phyloP scores from a whole-genome alignment of 306 rosid genomes.

The Vigna unguiculata region DNA sequence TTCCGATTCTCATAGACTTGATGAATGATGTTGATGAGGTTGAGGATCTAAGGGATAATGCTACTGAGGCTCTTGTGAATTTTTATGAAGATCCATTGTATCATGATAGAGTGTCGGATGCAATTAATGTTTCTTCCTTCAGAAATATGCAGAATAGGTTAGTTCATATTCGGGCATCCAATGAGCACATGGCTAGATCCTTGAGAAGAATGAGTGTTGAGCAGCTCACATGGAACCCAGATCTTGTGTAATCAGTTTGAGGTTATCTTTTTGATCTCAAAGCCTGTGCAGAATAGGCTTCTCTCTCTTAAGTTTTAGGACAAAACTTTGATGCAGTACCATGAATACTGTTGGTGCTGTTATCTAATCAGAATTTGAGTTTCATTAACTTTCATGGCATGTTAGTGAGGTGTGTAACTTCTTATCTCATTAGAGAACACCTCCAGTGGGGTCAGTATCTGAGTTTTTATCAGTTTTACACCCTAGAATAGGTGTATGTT shows the following conservation, averaged over 20 bases:
- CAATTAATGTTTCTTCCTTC: slow-evolving; percentile 52
- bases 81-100: slow-evolving; percentile 53
- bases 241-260: slow-evolving; percentile 36
- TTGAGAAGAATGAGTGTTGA: slow-evolving; percentile 46
- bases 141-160: slow-evolving; percentile 51
- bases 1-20: slow-evolving; percentile 53
- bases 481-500: slow-evolving; percentile 15
- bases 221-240: slow-evolving; percentile 45
- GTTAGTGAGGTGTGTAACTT: not conserved
- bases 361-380: no score
- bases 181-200: slow-evolving; percentile 48
- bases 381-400: not conserved
- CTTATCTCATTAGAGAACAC: not conserved
- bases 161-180: slow-evolving; percentile 39
- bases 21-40: slow-evolving; percentile 45
- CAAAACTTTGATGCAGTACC: not conserved
- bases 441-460: not conserved
- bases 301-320: not conserved
- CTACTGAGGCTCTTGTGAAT: slow-evolving; percentile 55
- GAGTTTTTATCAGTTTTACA: not conserved
- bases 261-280: slow-evolving; percentile 22
- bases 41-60: slow-evolving; percentile 55
- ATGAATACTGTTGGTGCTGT: not conserved
- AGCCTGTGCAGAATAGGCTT: slow-evolving; percentile 11
- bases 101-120: slow-evolving; percentile 48